Conservation (phyloP, 2,329 filamentous ascomycete genomes). For the Alternaria arborescens region DNA sequence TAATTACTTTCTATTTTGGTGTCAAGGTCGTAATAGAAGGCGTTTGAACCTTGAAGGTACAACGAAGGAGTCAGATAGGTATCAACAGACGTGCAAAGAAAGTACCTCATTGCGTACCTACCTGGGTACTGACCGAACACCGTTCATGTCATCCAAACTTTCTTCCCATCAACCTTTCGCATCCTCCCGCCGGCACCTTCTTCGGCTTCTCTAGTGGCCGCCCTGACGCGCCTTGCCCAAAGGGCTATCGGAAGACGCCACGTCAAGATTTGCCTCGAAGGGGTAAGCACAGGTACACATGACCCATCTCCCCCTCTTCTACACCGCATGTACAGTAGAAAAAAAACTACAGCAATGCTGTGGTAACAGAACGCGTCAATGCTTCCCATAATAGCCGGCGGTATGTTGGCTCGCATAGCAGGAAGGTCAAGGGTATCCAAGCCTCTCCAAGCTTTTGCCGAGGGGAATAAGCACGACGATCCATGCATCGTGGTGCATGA, state of each 20-base stretch:
- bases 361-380: neutral
- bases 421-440: slow-evolving; percentile 8
- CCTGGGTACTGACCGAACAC: neutral
- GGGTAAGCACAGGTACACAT: slow-evolving; percentile 3
- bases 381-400: slow-evolving; percentile 3
- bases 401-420: neutral
- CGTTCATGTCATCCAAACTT: neutral
- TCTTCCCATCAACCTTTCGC: neutral
- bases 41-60: neutral
- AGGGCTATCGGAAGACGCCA: neutral
- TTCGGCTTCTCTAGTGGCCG: neutral
- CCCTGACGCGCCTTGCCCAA: slow-evolving; percentile 1
- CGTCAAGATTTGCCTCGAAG: neutral
- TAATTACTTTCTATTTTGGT: neutral
- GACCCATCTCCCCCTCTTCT: neutral
- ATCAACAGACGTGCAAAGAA: neutral
- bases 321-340: neutral
- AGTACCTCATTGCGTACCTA: neutral
- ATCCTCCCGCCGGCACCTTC: neutral
- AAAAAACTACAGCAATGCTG: neutral
- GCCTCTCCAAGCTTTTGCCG: slow-evolving; percentile 19
- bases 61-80: neutral
- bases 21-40: neutral
- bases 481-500: slow-evolving; percentile 3
- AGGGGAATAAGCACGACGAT: slow-evolving; percentile 14